Evolutionary conservation across 352 stramenopile species (phyloP).

Genomic region (Pilasporangium apinafurcum): DNA sequence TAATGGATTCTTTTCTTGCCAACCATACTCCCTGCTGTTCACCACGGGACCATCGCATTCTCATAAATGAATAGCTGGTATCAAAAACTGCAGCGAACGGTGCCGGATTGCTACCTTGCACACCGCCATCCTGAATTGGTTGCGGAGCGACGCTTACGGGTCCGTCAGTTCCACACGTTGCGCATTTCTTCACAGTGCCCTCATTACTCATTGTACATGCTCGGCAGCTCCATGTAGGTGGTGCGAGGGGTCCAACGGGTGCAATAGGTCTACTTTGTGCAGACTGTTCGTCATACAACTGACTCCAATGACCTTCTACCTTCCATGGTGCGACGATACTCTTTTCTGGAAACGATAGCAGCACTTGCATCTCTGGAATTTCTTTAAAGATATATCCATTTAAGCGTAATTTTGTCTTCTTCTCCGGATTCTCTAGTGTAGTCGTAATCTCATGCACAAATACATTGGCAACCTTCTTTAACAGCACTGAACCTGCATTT

Average conservation of each 20-base stretch:
- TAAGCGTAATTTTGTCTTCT: constrained; percentile 42
- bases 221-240: constrained; percentile 51
- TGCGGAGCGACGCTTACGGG: constrained; percentile 26
- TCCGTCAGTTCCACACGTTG: constrained; percentile 67
- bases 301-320: constrained; percentile 75
- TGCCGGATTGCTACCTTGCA: constrained; percentile 65
- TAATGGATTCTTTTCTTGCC: constrained; percentile 30
- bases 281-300: constrained; percentile 35
- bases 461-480: constrained; percentile 48
- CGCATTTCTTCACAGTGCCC: constrained; percentile 42
- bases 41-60: constrained; percentile 72
- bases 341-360: constrained; percentile 22
- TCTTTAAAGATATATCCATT: constrained; percentile 50
- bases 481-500: constrained; percentile 64
- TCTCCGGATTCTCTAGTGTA: constrained; percentile 40
- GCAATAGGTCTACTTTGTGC: constrained; percentile 6
- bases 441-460: constrained; percentile 59
- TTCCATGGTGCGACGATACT: constrained; percentile 25
- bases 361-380: constrained; percentile 42
- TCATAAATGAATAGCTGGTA: constrained; percentile 62
- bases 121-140: constrained; percentile 14
- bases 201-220: constrained; percentile 80
- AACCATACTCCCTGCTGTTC: constrained; percentile 82
- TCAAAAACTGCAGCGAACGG: constrained; percentile 63
- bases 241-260: constrained; percentile 13